phyloP scores from a whole-genome alignment of 768 basidiomycete genomes.

The Kwoniella newhampshirensis region DNA sequence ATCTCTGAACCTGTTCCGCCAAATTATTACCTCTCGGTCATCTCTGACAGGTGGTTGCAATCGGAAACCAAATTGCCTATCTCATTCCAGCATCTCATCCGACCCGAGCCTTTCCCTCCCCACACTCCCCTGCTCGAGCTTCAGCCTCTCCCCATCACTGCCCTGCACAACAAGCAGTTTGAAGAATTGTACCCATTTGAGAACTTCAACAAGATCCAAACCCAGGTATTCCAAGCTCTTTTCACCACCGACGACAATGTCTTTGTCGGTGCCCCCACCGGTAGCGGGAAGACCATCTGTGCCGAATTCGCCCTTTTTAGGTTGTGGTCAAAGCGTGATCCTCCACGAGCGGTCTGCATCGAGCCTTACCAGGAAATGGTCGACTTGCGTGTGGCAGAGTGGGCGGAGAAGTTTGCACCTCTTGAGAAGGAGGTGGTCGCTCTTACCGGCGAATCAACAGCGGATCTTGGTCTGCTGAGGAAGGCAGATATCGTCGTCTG shows the following conservation, averaged over 20 bases:
- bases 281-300: constrained; percentile 95
- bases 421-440: constrained; percentile 91
- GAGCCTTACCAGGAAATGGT: constrained; percentile 99
- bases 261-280: constrained; percentile 93
- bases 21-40: constrained; percentile 93
- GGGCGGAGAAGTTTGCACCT: constrained; percentile 76
- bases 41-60: constrained; percentile 94
- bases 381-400: constrained; percentile 81
- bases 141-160: constrained; percentile 82
- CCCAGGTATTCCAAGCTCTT: constrained; percentile 96
- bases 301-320: constrained; percentile 93
- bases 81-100: constrained; percentile 95
- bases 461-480: constrained; percentile 86
- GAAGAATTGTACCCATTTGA: constrained; percentile 82
- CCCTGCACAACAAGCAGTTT: constrained; percentile 89
- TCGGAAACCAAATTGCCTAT: constrained; percentile 91
- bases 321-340: constrained; percentile 86
- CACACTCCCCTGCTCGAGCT: constrained; percentile 91
- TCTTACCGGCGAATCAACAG: constrained; percentile 89
- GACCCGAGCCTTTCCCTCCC: constrained; percentile 92
- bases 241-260: constrained; percentile 96
- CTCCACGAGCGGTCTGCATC: constrained; percentile 84
- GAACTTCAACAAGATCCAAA: constrained; percentile 98
- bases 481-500: constrained; percentile 89
- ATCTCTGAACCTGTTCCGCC: constrained; percentile 98